These are phyloP conservation scores for Hanseniaspora gamundiae DNA, from an alignment of 1,139 yeast species.

Conservation along the genomic window DNA sequence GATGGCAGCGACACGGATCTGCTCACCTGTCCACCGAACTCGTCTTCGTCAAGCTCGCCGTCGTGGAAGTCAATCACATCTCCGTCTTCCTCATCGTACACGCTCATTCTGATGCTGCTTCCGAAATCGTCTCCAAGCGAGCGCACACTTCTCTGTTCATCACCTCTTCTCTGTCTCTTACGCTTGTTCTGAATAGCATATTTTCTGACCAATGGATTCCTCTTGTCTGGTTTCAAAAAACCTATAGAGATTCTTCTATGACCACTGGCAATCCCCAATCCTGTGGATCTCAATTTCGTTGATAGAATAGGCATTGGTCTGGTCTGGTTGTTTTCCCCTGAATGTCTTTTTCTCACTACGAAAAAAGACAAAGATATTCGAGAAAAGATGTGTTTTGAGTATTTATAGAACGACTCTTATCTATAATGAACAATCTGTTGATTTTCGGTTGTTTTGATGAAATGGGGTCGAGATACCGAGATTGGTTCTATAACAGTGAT, in stretches of 20 bases:
- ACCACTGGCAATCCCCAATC: constrained; percentile 30
- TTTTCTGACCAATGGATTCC: constrained; percentile 53
- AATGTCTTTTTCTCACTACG: too few relatives aligned
- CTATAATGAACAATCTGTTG: not conserved
- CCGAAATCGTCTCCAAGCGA: constrained; percentile 24
- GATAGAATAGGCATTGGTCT: not conserved
- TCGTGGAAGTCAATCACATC: constrained; percentile 22
- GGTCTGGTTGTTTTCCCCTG: not conserved
- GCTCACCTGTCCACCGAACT: constrained; percentile 34
- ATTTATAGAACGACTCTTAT: too few relatives aligned
- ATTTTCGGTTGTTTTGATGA: too few relatives aligned
- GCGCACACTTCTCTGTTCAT: constrained; percentile 56
- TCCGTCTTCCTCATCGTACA: not conserved
- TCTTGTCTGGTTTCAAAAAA: constrained; percentile 59
- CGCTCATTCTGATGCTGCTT: not conserved
- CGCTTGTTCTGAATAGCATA: constrained; percentile 27
- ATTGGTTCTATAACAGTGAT: too few relatives aligned
- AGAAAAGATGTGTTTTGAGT: too few relatives aligned
- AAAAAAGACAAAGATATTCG: too few relatives aligned
- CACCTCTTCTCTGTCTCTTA: constrained; percentile 25
- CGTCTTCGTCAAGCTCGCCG: constrained; percentile 31
- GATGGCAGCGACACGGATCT: constrained; percentile 48
- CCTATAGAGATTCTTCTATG: constrained; percentile 35
- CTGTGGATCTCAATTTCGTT: constrained; percentile 27
- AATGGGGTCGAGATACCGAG: too few relatives aligned